Base-by-base conservation (phyloP, 2,329 filamentous ascomycete species). In the Cordyceps cicadae region DNA sequence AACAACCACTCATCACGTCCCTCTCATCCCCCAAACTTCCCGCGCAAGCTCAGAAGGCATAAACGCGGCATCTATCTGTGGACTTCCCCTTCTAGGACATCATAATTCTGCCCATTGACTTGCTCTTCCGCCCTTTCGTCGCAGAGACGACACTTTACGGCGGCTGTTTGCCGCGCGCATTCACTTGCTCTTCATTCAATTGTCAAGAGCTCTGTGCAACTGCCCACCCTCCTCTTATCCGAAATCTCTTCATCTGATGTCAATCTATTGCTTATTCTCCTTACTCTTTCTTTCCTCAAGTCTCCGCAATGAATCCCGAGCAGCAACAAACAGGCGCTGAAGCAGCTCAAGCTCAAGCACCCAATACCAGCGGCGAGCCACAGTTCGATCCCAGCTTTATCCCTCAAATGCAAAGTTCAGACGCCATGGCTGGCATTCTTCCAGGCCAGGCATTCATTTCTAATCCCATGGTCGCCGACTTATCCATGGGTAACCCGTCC, bases 401-500 rank as follows among this genome's bases (percentile, higher is more conserved):
- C 56, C 60, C 59, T 39, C 66, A 66, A 19, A 58, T 66, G 59
- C 64, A 51, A 14, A 63, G 70, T 58, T 65, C 67, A 14, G 64
- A 66, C 24, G 48, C 49, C 46, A 64, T 71, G 59, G 60, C 64
- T 39, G 64, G 62, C 5, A 65, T 66, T 9, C 37, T 59, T n/a
- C 19, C 37, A 6, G 24, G 9, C n/a, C 48, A 45, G 49, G 63
- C 65, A 1, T 29, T 54, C 41, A 43, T 60, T 12, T 1, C 49
- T 5, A 34, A 41, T n/a, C 51, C 45, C 12, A 50, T 19, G 14
- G 50, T 60, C 12, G 34, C 41, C 12, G 41, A 15, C 41, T 64
- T 74, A 62, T 64, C 68, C 3, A 62, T 70, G 51, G 62, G 61
- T 17, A 68, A 69, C 43, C 64, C 70, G 24, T 66, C 68, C 45